These are phyloP conservation scores for Podospora tetraspora DNA, from an alignment of 495 filamentous ascomycete species.

Conservation along the genomic window DNA sequence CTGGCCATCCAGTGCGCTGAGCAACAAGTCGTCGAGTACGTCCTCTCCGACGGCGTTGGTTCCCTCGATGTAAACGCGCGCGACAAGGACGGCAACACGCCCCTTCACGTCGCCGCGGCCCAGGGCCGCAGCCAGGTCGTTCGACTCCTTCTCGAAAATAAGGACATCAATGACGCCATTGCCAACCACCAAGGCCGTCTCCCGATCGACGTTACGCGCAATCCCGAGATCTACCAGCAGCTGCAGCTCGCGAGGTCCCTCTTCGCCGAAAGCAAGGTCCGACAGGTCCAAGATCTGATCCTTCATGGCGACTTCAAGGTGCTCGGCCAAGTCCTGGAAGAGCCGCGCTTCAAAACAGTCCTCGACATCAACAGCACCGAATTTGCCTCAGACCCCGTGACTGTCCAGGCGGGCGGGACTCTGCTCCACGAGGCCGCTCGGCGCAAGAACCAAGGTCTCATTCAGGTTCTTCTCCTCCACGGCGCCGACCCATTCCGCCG, in stretches of 20 bases:
- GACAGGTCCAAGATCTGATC: conserved; percentile 74
- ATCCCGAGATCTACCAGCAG: conserved; percentile 90
- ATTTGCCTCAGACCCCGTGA: conserved; percentile 73
- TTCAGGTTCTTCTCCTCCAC: conserved; percentile 84
- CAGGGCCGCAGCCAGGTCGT: conserved; percentile 77
- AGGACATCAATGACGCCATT: conserved; percentile 81
- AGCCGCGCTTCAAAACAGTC: conserved; percentile 74
- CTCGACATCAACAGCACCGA: conserved; percentile 89
- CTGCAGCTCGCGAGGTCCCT: conserved; percentile 86
- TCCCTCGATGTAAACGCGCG: conserved; percentile 79
- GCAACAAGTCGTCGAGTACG: conserved; percentile 89
- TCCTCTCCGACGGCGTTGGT: conserved; percentile 64
- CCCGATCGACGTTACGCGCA: conserved; percentile 82
- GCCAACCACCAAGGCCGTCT: conserved; percentile 85
- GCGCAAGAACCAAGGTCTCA: conserved; percentile 74
- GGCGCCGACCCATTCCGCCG: conserved; percentile 96
- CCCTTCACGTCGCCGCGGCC: conserved; percentile 80
- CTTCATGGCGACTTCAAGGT: conserved; percentile 64
- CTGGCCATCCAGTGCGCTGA: conserved; percentile 97
- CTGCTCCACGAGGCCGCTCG: conserved; percentile 90
- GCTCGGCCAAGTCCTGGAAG: conserved; percentile 72
- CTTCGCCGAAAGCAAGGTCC: conserved; percentile 80
- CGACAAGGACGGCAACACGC: conserved; percentile 89
- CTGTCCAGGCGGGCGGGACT: conserved; percentile 73
- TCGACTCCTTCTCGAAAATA: conserved; percentile 68